Conservation (phyloP, 176 grass and related monocot genomes). For the Musa troglodytarum region DNA sequence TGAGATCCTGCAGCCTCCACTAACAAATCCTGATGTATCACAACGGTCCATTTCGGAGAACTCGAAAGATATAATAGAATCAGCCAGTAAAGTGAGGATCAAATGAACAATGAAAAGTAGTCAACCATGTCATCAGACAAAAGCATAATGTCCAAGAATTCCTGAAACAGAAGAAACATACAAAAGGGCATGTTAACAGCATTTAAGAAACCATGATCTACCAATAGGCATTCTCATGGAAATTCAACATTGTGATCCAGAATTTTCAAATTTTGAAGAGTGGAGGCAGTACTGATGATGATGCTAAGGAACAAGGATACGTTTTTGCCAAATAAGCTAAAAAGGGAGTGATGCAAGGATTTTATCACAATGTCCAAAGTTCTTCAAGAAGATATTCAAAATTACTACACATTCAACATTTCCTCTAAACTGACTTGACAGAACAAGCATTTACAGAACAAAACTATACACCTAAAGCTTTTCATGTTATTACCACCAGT, state of each 20-base stretch:
- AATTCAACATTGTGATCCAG: not conserved
- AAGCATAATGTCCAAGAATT: not conserved
- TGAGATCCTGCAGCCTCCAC: slow-evolving; percentile 25
- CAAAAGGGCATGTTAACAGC: not conserved
- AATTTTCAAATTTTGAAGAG: not conserved
- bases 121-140: not conserved
- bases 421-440: not conserved
- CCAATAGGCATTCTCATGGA: not conserved
- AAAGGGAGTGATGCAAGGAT: not conserved
- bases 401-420: not conserved
- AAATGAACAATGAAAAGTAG: not conserved
- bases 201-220: not conserved
- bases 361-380: not conserved
- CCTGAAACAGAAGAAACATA: not conserved
- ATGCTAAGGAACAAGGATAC: not conserved
- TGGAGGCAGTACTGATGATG: not conserved
- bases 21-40: slow-evolving; percentile 53
- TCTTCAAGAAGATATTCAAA: not conserved
- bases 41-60: slow-evolving; percentile 35
- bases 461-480: not conserved
- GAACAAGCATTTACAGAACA: not conserved
- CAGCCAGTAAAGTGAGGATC: not conserved
- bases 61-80: slow-evolving; percentile 16
- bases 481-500: not conserved
- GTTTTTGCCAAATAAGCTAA: not conserved